Base-by-base conservation (phyloP, 148 eudicot species). In the Vaccinium darrowii region DNA sequence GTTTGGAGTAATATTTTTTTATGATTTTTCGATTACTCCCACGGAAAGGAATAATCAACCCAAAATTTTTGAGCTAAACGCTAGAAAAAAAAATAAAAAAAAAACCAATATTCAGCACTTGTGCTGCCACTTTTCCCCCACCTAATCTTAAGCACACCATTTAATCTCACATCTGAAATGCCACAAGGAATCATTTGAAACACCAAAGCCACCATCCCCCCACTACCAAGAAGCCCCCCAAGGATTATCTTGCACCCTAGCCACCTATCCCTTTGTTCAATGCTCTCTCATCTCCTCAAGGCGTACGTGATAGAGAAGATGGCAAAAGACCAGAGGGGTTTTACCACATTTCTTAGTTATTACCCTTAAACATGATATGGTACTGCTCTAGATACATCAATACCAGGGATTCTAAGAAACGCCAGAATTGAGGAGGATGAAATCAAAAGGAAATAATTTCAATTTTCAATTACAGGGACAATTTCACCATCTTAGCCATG, bases 401-500 rank as follows among this genome's bases (percentile, higher is more conserved):
- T 57, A 57, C 62, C 1, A 15, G 62, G 62, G 62, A 57, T 19
- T 57, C 21, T 16, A 19, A 57, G 62, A 57, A 57, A 57, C 62
- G 15, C 13, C 51, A 49, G 51, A 49, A 49, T 49, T 1, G 8
- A 49, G 51, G 51, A 49, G 4, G 6, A 49, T 49, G 51, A 8
- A 49, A 54, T 54, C 58, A 7, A 9, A 9, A 54, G 58, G 58
- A 54, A 54, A 54, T 54, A 54, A 54, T 54, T 54, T 54, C 58
- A 13, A 54, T 54, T 54, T 13, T 56, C 58, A 56, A 56, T 56
- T 60, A 0, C 65, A 19, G 23, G 65, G 65, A 7, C 23, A 9
- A 60, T n/a, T 63, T 12, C 69, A 63, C 69, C 69, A n/a, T 63
- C 69, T n/a, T 63, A 63, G 69, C 69, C 69, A 63, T 63, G 27